phyloP scores from a whole-genome alignment of 495 filamentous ascomycete species.

The Aspergillus cavernicola region DNA sequence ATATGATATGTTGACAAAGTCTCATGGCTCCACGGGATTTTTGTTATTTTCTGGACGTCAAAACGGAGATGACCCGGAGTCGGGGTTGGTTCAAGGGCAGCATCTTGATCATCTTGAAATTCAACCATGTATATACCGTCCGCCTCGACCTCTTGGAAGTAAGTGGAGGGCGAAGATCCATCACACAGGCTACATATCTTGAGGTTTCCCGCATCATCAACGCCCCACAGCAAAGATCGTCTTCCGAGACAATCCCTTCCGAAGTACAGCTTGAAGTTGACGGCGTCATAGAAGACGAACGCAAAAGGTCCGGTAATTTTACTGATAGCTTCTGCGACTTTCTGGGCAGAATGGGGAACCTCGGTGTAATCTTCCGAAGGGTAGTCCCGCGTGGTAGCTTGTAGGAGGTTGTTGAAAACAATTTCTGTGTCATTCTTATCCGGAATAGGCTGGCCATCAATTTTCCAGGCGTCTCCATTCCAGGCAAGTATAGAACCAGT shows the following conservation, averaged over 20 bases:
- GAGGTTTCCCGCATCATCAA: slow-evolving; percentile 45
- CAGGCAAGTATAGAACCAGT: slow-evolving; percentile 82
- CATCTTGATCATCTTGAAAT: slow-evolving; percentile 31
- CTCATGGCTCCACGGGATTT: slow-evolving; percentile 28
- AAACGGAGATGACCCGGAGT: neutral
- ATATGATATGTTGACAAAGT: slow-evolving; percentile 26
- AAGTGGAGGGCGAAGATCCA: slow-evolving; percentile 33
- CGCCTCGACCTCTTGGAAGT: slow-evolving; percentile 79
- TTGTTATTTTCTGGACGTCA: slow-evolving; percentile 29
- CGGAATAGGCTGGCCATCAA: slow-evolving; percentile 48
- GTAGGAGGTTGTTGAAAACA: slow-evolving; percentile 62
- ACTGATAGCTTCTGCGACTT: slow-evolving; percentile 51
- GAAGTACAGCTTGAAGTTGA: slow-evolving; percentile 61
- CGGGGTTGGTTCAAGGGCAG: neutral
- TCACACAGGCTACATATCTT: slow-evolving; percentile 75
- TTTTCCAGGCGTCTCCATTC: slow-evolving; percentile 97
- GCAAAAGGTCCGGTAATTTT: slow-evolving; percentile 82
- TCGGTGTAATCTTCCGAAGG: slow-evolving; percentile 9
- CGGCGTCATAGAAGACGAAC: slow-evolving; percentile 79
- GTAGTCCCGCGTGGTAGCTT: slow-evolving; percentile 30
- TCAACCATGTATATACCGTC: slow-evolving; percentile 70
- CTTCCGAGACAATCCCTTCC: slow-evolving; percentile 83
- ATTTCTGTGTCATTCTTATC: slow-evolving; percentile 81
- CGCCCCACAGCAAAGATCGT: slow-evolving; percentile 66
- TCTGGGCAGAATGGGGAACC: slow-evolving; percentile 22